Evolutionary conservation across 192 early-diverging fungal species (phyloP), one percentile per base, ranked within the genome.

Genomic region (Entomortierella parvispora): DNA sequence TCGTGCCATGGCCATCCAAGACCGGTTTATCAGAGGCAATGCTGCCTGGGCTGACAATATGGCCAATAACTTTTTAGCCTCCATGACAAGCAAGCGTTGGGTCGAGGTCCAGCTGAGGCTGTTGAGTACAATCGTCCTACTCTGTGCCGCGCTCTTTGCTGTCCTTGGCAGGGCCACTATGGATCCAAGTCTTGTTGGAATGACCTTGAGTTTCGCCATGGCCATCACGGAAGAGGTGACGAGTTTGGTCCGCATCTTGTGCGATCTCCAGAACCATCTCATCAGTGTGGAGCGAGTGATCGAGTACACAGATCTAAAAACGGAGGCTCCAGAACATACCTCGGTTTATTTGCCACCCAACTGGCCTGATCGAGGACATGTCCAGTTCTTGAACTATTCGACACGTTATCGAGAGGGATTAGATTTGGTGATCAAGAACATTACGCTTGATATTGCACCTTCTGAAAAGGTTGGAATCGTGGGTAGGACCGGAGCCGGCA

Each of bases 391-490:
- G 23, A 79, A 92, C 49, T 80, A 97, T 15, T 75, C 84, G 15
- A 77, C 94, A 40, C 83, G 88, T 50, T 97, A 97, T 55, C 83
- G 88, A 9, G 82, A 86, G 33, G 89, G 87, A 7, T 47, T 65
- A 5, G 81, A 85, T 28, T 87, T 86, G 3, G 94, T 97, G 5
- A 79, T 97, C n/a, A 92, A 88, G 48, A 75, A 82, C 23, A 75
- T 99, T 25, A 84, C 85, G 18, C 85, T 95, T 46, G 29, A 37
- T 1, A 87, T 94, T 42, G 66, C 72, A 0, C 72, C 87, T 20
- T 60, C 63, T 23, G 82, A 85, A 70, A 95, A 93, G 70, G 92
- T 97, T 76, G 96, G 94, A 18, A 88, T 97, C 9, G 94, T 95
- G n/a, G 95, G 95, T 31, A 57, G 82, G 2, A 83, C 82, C 7